Conservation (phyloP, 306 rosid species). For the Ziziphus jujuba region DNA sequence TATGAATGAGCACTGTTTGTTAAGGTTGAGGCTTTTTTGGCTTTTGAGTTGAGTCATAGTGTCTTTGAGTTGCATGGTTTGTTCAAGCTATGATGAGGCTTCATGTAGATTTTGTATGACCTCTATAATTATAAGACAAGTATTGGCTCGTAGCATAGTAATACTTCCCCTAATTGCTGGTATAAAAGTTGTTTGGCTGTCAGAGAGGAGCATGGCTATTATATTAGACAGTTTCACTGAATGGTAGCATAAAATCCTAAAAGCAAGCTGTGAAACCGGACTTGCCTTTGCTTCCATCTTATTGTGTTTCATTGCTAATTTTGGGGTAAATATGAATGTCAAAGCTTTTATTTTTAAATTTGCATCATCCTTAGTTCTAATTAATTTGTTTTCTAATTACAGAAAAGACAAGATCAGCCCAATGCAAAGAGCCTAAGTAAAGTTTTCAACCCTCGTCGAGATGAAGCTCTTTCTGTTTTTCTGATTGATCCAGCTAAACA, state of each 20-base stretch:
- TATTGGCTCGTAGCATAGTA: background rate
- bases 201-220: background rate
- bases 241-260: background rate
- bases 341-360: background rate
- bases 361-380: background rate
- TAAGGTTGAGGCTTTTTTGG: no score
- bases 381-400: slow-evolving; percentile 4
- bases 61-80: no score
- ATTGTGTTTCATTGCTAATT: background rate
- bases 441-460: slow-evolving; percentile 45
- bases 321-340: slow-evolving; percentile 7
- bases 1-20: no score
- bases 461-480: slow-evolving; percentile 55
- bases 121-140: background rate
- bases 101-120: background rate
- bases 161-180: background rate
- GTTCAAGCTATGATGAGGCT: no score
- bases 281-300: no score
- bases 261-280: no score
- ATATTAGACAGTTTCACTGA: background rate
- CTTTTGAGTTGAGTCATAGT: no score
- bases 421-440: slow-evolving; percentile 47
- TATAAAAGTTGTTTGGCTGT: background rate
- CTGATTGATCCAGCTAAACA: slow-evolving; percentile 48
- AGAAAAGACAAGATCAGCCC: slow-evolving; percentile 55